Conservation (phyloP, 768 basidiomycete genomes). For the Melanogaster broomeanus region DNA sequence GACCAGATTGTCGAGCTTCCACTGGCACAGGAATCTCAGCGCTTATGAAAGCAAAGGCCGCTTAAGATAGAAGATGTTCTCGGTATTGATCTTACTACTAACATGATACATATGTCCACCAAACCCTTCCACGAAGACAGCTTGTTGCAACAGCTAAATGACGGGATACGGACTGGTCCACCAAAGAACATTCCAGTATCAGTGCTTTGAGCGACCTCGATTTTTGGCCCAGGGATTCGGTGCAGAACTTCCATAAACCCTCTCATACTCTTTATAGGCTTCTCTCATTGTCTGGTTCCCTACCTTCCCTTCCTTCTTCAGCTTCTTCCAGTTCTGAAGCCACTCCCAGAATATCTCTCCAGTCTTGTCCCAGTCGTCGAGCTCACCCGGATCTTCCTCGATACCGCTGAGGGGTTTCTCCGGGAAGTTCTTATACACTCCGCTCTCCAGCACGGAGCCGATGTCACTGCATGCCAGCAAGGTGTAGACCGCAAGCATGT, state of each 20-base stretch:
- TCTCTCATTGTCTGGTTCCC: not conserved
- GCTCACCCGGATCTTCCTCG: not conserved
- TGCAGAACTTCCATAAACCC: not conserved
- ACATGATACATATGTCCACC: not conserved
- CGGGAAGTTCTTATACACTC: not conserved
- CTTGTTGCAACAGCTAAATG: not conserved
- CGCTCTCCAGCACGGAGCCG: not conserved
- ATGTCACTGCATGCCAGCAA: not conserved
- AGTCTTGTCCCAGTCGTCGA: no score
- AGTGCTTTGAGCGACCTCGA: no score
- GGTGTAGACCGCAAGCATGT: not conserved
- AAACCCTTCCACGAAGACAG: not conserved
- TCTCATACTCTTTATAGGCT: not conserved
- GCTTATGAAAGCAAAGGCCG: constrained; percentile 3
- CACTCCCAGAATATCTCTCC: not conserved
- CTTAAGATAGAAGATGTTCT: not conserved
- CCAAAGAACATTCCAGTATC: no score
- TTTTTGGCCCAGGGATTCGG: no score
- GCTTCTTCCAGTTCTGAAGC: constrained; percentile 6
- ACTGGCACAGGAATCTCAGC: not conserved
- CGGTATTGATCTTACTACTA: not conserved
- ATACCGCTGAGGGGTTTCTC: not conserved
- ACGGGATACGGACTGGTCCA: no score
- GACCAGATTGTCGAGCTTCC: constrained; percentile 85
- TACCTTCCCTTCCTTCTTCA: constrained; percentile 1